A percentile compares a stretch with the other conserved stretches of the same genome.
Evolutionary conservation across 2,329 filamentous ascomycete species (phyloP).

Genomic region (Trichoderma atroviride): DNA sequence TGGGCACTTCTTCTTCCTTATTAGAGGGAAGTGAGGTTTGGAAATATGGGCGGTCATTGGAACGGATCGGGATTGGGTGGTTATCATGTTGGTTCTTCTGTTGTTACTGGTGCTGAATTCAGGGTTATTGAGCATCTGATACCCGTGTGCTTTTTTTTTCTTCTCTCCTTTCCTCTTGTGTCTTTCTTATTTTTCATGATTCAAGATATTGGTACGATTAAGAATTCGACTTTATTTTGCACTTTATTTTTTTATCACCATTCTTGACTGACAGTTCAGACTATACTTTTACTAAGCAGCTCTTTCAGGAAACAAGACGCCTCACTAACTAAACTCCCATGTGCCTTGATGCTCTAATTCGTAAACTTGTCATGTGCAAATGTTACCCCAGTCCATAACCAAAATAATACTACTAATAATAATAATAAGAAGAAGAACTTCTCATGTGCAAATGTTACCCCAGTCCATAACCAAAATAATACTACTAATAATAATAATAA

Average conservation of each 20-base stretch:
- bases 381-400: background rate
- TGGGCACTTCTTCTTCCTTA: background rate
- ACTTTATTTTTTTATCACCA: background rate
- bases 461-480: too few relatives aligned
- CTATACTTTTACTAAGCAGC: background rate
- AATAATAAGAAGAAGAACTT: too few relatives aligned
- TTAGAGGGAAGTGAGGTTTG: background rate
- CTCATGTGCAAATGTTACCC: too few relatives aligned
- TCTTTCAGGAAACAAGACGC: background rate
- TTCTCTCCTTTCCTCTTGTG: constrained; percentile 15
- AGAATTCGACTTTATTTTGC: constrained; percentile 24
- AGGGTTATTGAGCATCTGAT: constrained; percentile 41
- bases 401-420: too few relatives aligned
- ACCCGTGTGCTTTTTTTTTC: constrained; percentile 33
- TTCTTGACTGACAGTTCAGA: background rate
- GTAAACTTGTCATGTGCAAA: background rate
- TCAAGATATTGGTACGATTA: background rate
- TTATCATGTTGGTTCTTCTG: constrained; percentile 1
- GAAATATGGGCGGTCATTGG: background rate
- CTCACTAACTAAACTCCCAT: background rate
- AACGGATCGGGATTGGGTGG: background rate
- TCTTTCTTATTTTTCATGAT: constrained; percentile 19
- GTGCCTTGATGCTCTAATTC: background rate
- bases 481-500: too few relatives aligned
- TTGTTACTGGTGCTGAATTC: constrained; percentile 29